Percentiles rank a stretch among this genome's conserved stretches.
Evolutionary conservation across 306 rosid species (phyloP).

Genomic region (Pachyrhizus erosus): DNA sequence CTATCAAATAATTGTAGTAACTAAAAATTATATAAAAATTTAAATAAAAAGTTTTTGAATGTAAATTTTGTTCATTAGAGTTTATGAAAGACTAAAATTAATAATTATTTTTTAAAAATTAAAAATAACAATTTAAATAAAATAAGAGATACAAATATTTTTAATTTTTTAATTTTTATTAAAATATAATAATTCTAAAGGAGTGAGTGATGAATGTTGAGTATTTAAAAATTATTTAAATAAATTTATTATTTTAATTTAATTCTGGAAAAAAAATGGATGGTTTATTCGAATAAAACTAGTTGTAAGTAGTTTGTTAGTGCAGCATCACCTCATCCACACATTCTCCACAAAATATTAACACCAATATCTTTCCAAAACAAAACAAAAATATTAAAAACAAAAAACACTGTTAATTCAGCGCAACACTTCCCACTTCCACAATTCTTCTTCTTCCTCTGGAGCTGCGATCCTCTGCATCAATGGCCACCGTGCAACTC

Average conservation of each 20-base stretch:
- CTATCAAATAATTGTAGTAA: too few relatives aligned
- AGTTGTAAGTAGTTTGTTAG: neutral
- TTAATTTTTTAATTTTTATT: too few relatives aligned
- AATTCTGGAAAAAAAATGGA: neutral
- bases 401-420: neutral
- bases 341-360: neutral
- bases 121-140: too few relatives aligned
- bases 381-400: neutral
- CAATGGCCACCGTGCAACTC: slow-evolving; percentile 76
- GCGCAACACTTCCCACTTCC: neutral
- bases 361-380: neutral
- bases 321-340: slow-evolving; percentile 27
- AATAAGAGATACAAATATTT: too few relatives aligned
- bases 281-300: neutral
- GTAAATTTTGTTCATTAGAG: too few relatives aligned
- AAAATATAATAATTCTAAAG: neutral
- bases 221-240: neutral
- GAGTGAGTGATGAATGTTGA: too few relatives aligned
- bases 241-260: neutral
- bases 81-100: too few relatives aligned
- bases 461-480: slow-evolving; percentile 57
- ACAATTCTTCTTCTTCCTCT: slow-evolving; percentile 11
- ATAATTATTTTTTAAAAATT: too few relatives aligned
- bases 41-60: too few relatives aligned
- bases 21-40: too few relatives aligned